phyloP scores from a whole-genome alignment of 2,329 filamentous ascomycete genomes.

The Sarocladium kiliense region DNA sequence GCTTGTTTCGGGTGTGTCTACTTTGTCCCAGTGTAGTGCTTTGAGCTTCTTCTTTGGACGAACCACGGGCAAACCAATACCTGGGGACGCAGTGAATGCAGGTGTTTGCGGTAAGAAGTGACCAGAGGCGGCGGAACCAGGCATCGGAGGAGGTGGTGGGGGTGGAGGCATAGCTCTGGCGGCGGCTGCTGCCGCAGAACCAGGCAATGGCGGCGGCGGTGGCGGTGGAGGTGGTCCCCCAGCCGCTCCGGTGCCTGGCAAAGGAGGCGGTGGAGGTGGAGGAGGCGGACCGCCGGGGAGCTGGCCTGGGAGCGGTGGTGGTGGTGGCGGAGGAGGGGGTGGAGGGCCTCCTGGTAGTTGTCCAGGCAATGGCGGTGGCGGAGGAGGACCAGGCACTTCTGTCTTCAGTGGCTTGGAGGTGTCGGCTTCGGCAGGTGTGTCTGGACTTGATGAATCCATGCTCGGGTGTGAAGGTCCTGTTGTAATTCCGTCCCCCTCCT shows the following conservation, averaged over 20 bases:
- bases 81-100: slow-evolving; percentile 41
- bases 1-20: slow-evolving; percentile 84
- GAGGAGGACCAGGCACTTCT: slow-evolving; percentile 27
- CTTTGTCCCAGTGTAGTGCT: slow-evolving; percentile 98
- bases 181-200: slow-evolving; percentile 29
- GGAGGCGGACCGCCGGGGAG: slow-evolving; percentile 24
- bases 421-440: slow-evolving; percentile 58
- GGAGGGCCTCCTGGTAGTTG: slow-evolving; percentile 29
- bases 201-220: slow-evolving; percentile 35
- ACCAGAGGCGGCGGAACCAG: slow-evolving; percentile 61
- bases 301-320: slow-evolving; percentile 19
- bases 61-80: slow-evolving; percentile 70
- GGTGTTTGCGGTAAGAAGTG: slow-evolving; percentile 68
- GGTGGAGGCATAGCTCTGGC: slow-evolving; percentile 26
- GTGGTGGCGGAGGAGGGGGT: slow-evolving; percentile 31
- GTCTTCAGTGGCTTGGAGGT: slow-evolving; percentile 46
- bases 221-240: slow-evolving; percentile 28
- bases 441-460: slow-evolving; percentile 64
- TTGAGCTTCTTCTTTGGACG: slow-evolving; percentile 99
- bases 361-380: slow-evolving; percentile 45
- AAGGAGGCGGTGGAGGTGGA: slow-evolving; percentile 21
- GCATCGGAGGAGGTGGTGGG: slow-evolving; percentile 59
- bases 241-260: slow-evolving; percentile 24
- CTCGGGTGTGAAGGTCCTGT: slow-evolving; percentile 73
- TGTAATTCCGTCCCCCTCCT: slow-evolving; percentile 61